phyloP scores from a whole-genome alignment of 192 early-diverging fungal species.

The Entrophospora sp. region DNA sequence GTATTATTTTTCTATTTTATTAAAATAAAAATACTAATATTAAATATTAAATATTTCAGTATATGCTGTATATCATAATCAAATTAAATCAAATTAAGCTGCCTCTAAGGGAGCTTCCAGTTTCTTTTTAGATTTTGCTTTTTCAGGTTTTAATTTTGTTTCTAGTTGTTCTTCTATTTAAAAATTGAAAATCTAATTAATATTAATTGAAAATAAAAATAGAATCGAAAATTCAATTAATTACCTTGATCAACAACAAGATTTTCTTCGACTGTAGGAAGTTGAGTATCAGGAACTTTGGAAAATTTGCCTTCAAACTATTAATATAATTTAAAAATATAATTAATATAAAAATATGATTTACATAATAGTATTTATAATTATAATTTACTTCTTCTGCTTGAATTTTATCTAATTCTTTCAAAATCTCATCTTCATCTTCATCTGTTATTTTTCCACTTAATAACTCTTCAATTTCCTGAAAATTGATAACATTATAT shows the following conservation, averaged over 20 bases:
- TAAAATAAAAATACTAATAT: too few relatives aligned
- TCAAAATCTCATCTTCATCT: conserved; percentile 79
- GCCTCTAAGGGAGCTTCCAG: neutral
- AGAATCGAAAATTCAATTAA: neutral
- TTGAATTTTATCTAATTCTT: conserved; percentile 57
- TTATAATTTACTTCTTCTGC: neutral
- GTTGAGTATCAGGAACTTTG: too few relatives aligned
- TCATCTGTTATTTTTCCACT: conserved; percentile 63
- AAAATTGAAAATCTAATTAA: neutral
- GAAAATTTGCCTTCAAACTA: too few relatives aligned
- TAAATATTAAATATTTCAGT: too few relatives aligned
- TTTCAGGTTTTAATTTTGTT: too few relatives aligned
- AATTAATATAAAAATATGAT: neutral
- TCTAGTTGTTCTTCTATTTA: neutral
- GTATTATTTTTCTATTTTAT: too few relatives aligned
- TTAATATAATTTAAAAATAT: neutral
- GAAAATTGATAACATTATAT: neutral
- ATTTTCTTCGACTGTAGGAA: too few relatives aligned
- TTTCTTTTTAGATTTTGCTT: neutral
- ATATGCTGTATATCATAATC: too few relatives aligned
- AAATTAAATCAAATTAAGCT: neutral
- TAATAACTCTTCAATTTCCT: conserved; percentile 79
- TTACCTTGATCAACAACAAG: too few relatives aligned
- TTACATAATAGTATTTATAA: too few relatives aligned
- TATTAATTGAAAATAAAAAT: neutral